These are phyloP conservation scores for Priceomyces fermenticarens DNA, from an alignment of 805 yeast species.

Conservation along the genomic window DNA sequence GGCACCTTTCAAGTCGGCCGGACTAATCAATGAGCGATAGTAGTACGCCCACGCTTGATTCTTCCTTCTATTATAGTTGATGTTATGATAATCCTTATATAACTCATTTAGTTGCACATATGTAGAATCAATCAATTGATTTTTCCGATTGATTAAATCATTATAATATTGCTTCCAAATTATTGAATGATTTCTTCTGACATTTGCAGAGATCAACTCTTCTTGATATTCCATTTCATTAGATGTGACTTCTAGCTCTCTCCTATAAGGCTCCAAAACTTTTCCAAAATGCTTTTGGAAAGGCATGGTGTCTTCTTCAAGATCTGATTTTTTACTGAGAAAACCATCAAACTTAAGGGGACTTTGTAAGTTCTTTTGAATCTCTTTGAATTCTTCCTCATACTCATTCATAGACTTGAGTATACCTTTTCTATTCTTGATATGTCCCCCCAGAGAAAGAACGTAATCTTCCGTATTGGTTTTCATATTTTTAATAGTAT, in stretches of 20 bases:
- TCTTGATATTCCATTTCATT: conserved; percentile 31
- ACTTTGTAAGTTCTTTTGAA: conserved; percentile 27
- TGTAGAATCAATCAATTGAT: conserved; percentile 23
- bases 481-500: conserved; percentile 29
- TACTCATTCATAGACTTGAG: conserved; percentile 20
- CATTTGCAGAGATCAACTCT: conserved; percentile 16
- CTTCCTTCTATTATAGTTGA: conserved; percentile 13
- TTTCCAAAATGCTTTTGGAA: conserved; percentile 16
- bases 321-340: conserved; percentile 10
- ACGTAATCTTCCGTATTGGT: conserved; percentile 30
- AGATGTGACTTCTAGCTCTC: conserved; percentile 20
- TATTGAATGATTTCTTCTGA: conserved; percentile 21
- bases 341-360: conserved; percentile 33
- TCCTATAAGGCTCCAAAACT: conserved; percentile 18
- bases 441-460: conserved; percentile 10
- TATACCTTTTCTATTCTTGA: conserved; percentile 13
- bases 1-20: conserved; percentile 11
- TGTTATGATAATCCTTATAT: conserved; percentile 26
- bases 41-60: conserved; percentile 15
- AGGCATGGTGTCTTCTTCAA: conserved; percentile 5
- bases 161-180: conserved; percentile 35
- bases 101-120: conserved; percentile 24
- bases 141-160: conserved; percentile 21
- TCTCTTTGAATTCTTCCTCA: conserved; percentile 28
- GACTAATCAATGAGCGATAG: conserved; percentile 24